Evolutionary conservation across 2,329 filamentous ascomycete genomes (phyloP), one percentile per base, ranked within the genome.

Genomic region (Xylaria sp.): DNA sequence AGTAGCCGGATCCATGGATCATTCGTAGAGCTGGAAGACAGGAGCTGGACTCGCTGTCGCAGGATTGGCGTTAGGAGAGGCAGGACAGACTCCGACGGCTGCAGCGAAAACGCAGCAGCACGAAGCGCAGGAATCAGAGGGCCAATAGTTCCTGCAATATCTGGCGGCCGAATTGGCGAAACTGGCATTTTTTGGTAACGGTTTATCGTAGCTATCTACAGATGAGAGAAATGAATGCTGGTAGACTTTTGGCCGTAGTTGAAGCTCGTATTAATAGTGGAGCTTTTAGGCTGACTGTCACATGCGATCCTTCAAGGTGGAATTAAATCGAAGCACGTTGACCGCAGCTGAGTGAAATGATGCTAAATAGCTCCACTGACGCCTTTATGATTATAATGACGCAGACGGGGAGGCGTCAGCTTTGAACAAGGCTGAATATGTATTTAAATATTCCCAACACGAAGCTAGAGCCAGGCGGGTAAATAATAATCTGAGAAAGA

Each of bases 1-100:
- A 95, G 84, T 39, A 94, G 84, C 0, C 88, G 85, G 18, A 95
- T 86, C 92, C 93, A 95, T 62, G 91, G 88, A 43, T 91, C 88
- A n/a, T 81, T 81, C 76, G 83, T 86, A 58, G 85, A 80, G 0
- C 85, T 82, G 1, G 90, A 87, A 67, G 77, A 75, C 63, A 95
- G 83, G 62, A 93, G 83, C 73, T 90, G 87, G 49, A 91, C 88
- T 67, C 90, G 84, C 76, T 91, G 89, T 52, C 89, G 86, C 41
- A 91, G 83, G 66, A 91, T 91, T 31, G 90, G 90, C 1, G 90
- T 88, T 64, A 92, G 85, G 23, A 89, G 83, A 31, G 88, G 88
- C 4, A 91, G 80, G 55, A 91, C 81, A 20, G 83, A 84, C 36
- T 84, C 81, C 13, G 89, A 84, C 1, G 89, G 89, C 67, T 86